phyloP scores from a whole-genome alignment of 441 rosid species.

The Erysimum cheiri region DNA sequence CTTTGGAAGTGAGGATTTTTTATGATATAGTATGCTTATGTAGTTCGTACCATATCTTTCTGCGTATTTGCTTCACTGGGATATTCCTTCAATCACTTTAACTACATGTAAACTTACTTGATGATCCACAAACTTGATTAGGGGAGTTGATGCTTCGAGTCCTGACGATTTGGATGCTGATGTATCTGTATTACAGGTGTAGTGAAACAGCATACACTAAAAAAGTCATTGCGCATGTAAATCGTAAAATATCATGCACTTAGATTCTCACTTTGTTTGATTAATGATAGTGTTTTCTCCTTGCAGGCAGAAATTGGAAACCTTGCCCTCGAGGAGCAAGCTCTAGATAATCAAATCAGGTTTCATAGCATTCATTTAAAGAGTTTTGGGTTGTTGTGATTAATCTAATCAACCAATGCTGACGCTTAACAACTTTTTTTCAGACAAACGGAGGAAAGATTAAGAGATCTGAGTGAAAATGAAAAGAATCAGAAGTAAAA shows the following conservation, averaged over 20 bases:
- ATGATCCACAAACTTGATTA: constrained; percentile 49
- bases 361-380: constrained; percentile 45
- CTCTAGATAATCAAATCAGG: constrained; percentile 86
- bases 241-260: background rate
- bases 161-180: constrained; percentile 67
- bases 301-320: constrained; percentile 80
- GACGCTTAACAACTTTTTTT: constrained; percentile 44
- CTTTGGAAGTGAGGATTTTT: constrained; percentile 80
- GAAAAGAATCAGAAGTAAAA: constrained; percentile 77
- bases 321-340: constrained; percentile 69
- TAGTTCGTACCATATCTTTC: constrained; percentile 25
- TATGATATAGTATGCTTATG: constrained; percentile 32
- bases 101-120: constrained; percentile 45
- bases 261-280: constrained; percentile 20
- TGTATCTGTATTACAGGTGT: constrained; percentile 71
- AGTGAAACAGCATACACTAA: constrained; percentile 10
- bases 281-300: constrained; percentile 37
- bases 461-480: constrained; percentile 78
- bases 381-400: constrained; percentile 33
- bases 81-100: constrained; percentile 31
- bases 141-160: constrained; percentile 75
- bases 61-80: constrained; percentile 23
- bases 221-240: background rate
- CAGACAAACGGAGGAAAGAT: constrained; percentile 83
- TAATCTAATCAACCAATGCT: constrained; percentile 43